A percentile compares a stretch with the other conserved stretches of the same genome.
phyloP scores from a whole-genome alignment of 495 filamentous ascomycete species.

The Chaetomium cochliodes region DNA sequence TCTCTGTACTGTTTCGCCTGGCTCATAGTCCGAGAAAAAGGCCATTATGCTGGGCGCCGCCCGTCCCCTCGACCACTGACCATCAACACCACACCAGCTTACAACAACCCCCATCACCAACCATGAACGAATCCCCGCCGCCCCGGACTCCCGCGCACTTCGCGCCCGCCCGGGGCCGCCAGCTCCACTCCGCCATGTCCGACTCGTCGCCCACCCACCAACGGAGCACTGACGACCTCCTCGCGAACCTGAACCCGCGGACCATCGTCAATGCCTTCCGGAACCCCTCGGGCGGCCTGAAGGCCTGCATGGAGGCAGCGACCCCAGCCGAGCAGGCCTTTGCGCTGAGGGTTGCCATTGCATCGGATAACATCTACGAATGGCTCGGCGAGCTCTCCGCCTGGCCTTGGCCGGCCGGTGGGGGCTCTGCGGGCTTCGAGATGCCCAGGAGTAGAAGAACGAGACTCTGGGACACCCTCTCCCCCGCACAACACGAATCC shows the following conservation, averaged over 20 bases:
- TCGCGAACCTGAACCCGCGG: slow-evolving; percentile 44
- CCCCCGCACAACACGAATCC: slow-evolving; percentile 1
- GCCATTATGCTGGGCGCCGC: slow-evolving; percentile 31
- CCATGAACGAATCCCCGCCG: slow-evolving; percentile 35
- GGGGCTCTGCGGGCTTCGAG: slow-evolving; percentile 55
- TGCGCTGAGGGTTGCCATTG: slow-evolving; percentile 70
- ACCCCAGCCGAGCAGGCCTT: slow-evolving; percentile 67
- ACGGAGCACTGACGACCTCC: slow-evolving; percentile 44
- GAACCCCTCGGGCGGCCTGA: slow-evolving; percentile 55
- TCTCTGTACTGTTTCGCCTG: slow-evolving; percentile 26
- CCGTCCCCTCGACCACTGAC: slow-evolving; percentile 21
- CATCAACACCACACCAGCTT: slow-evolving; percentile 7
- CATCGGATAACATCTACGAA: slow-evolving; percentile 67
- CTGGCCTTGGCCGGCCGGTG: slow-evolving; percentile 70
- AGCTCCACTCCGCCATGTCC: slow-evolving; percentile 28
- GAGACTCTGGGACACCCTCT: slow-evolving; percentile 28
- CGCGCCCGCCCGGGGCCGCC: slow-evolving; percentile 29
- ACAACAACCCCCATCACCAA: slow-evolving; percentile 9
- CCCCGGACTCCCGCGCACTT: slow-evolving; percentile 27
- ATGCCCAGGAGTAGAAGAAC: slow-evolving; percentile 47
- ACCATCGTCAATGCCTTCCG: slow-evolving; percentile 45
- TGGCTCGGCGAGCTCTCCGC: slow-evolving; percentile 75
- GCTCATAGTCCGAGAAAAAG: slow-evolving; percentile 28
- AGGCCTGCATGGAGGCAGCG: slow-evolving; percentile 63
- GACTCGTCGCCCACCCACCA: slow-evolving; percentile 40